phyloP scores from a whole-genome alignment of 1,284 basidiomycete genomes.

The Hemileia vastatrix region DNA sequence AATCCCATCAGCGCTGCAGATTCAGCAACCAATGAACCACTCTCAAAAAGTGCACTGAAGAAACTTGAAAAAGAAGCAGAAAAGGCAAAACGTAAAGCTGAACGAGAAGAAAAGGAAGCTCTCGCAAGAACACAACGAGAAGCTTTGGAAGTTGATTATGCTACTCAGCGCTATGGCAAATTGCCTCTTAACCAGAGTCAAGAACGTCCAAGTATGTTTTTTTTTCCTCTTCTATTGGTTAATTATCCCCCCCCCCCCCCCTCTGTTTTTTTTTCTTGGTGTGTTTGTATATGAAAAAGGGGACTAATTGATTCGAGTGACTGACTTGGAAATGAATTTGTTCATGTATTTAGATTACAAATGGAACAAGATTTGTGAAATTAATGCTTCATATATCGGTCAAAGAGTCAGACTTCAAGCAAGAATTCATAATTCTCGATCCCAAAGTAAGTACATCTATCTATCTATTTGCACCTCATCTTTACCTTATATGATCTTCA shows the following conservation, averaged over 20 bases:
- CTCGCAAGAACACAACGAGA: constrained; percentile 10
- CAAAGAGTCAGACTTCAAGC: constrained; percentile 75
- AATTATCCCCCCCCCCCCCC: too few relatives aligned
- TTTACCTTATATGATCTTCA: constrained; percentile 10
- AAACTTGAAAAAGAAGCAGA: constrained; percentile 21
- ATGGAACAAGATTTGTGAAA: constrained; percentile 56
- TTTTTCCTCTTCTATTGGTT: background rate
- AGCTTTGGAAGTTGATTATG: constrained; percentile 54
- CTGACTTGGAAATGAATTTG: background rate
- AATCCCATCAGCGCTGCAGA: too few relatives aligned
- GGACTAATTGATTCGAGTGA: too few relatives aligned
- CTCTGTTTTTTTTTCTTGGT: too few relatives aligned
- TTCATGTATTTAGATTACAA: constrained; percentile 20
- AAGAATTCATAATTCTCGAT: constrained; percentile 80
- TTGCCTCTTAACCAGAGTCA: constrained; percentile 88
- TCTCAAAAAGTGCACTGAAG: constrained; percentile 19
- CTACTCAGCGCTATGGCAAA: constrained; percentile 75
- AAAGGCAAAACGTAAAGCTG: constrained; percentile 6
- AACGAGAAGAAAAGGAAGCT: constrained; percentile 3
- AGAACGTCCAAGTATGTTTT: constrained; percentile 47
- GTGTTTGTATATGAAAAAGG: too few relatives aligned
- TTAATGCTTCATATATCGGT: constrained; percentile 63
- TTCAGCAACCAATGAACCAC: too few relatives aligned
- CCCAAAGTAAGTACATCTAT: constrained; percentile 45
- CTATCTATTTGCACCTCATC: background rate